Conservation (phyloP, 805 yeast genomes). For the Wickerhamiella dianesei region DNA sequence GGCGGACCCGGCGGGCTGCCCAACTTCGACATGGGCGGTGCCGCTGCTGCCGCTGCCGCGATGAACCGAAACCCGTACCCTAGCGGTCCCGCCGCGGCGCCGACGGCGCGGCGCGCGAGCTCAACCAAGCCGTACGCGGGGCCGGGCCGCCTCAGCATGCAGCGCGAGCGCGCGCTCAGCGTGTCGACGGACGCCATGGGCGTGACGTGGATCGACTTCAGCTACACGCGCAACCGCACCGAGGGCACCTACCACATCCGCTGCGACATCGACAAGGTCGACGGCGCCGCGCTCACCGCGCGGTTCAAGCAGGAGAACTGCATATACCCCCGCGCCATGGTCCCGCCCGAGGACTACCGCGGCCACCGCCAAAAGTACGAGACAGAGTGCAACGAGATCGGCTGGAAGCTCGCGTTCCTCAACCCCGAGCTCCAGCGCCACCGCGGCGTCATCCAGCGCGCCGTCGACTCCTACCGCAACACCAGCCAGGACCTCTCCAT, state of each 20-base stretch:
- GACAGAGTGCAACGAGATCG: conserved; percentile 35
- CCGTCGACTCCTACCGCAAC: conserved; percentile 41
- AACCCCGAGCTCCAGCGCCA: conserved; percentile 33
- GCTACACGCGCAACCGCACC: conserved; percentile 24
- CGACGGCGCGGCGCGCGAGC: neutral
- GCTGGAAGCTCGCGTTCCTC: conserved; percentile 34
- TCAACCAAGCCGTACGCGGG: neutral
- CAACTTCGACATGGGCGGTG: neutral
- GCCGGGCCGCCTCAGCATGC: neutral
- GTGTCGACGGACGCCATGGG: conserved; percentile 9
- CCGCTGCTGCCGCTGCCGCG: too few species aligned
- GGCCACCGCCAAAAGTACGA: conserved; percentile 37
- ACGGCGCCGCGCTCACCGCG: conserved; percentile 19
- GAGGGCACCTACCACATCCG: conserved; percentile 23
- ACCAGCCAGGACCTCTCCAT: conserved; percentile 30
- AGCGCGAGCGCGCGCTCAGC: neutral
- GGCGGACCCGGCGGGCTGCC: too few species aligned
- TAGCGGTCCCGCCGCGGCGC: too few species aligned
- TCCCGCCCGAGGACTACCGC: conserved; percentile 29
- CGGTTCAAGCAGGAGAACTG: conserved; percentile 31
- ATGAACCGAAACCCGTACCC: too few species aligned
- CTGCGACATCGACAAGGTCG: conserved; percentile 25
- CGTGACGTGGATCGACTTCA: conserved; percentile 23
- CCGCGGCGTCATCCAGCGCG: conserved; percentile 37
- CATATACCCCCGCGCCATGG: conserved; percentile 37